Percentiles rank a stretch among this genome's conserved stretches.
Conservation (phyloP, 1,139 yeast species). For the Yamadazyma mexicana region DNA sequence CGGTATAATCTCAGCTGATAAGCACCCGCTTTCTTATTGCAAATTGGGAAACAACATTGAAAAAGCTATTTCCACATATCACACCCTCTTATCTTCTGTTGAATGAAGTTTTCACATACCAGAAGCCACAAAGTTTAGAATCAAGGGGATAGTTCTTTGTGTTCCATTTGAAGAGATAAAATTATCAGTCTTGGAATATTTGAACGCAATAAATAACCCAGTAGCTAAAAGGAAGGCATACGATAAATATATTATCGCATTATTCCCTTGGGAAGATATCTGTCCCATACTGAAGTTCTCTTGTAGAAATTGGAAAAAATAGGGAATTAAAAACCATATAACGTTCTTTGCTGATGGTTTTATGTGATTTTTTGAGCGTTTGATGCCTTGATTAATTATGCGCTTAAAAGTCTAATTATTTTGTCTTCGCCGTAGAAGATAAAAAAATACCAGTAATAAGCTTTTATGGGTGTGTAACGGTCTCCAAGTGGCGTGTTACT, state of each 20-base stretch:
- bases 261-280: slow-evolving; percentile 46
- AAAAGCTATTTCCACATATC: neutral
- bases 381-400: slow-evolving; percentile 5
- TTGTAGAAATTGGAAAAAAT: neutral
- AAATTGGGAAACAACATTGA: neutral
- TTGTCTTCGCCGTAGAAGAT: neutral
- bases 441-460: no score
- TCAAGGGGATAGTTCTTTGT: slow-evolving; percentile 75
- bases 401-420: slow-evolving; percentile 7
- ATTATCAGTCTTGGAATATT: slow-evolving; percentile 45
- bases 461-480: no score
- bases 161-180: slow-evolving; percentile 80
- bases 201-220: slow-evolving; percentile 60
- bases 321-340: no score
- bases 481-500: no score
- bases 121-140: slow-evolving; percentile 84
- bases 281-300: slow-evolving; percentile 16
- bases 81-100: neutral
- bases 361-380: neutral
- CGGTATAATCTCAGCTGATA: slow-evolving; percentile 73
- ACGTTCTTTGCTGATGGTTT: neutral
- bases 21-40: slow-evolving; percentile 52
- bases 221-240: slow-evolving; percentile 65
- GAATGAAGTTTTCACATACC: slow-evolving; percentile 53
- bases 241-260: slow-evolving; percentile 76